phyloP scores from a whole-genome alignment of 106 monocot species.

The Acorus gramineus region DNA sequence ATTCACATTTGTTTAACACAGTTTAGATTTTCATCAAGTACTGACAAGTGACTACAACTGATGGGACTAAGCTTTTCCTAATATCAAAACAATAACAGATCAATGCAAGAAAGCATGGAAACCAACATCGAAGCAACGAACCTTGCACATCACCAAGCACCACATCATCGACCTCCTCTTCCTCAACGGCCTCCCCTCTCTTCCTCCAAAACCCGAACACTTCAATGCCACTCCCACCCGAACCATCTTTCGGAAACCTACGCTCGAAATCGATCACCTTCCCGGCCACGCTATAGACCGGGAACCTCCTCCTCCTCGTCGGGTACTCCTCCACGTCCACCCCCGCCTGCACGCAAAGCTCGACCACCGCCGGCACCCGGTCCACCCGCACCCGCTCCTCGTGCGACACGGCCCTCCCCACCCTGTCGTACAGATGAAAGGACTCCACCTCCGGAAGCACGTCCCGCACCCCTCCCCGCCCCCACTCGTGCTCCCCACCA shows the following conservation, averaged over 20 bases:
- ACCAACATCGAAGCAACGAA: neutral
- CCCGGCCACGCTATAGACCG: slow-evolving; percentile 44
- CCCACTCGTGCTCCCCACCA: slow-evolving; percentile 33
- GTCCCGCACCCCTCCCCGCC: slow-evolving; percentile 29
- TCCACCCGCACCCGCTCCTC: slow-evolving; percentile 39
- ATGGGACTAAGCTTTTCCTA: no score
- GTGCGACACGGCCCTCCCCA: slow-evolving; percentile 54
- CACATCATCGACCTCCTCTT: neutral
- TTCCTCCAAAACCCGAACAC: slow-evolving; percentile 39
- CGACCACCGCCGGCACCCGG: slow-evolving; percentile 35
- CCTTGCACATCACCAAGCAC: slow-evolving; percentile 21
- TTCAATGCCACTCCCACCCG: slow-evolving; percentile 30
- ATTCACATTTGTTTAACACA: no score
- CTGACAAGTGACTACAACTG: no score
- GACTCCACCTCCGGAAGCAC: slow-evolving; percentile 39
- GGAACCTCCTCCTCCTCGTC: slow-evolving; percentile 26
- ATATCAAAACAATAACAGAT: neutral
- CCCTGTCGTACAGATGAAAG: slow-evolving; percentile 46
- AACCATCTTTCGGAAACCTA: slow-evolving; percentile 30
- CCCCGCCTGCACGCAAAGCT: slow-evolving; percentile 48
- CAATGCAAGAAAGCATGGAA: neutral
- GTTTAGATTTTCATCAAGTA: no score
- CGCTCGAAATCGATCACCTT: slow-evolving; percentile 52
- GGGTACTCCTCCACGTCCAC: slow-evolving; percentile 38
- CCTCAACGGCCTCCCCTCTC: slow-evolving; percentile 5